Evolutionary conservation across 225 moss, liverwort and hornwort genomes (phyloP).

Genomic region (Ulota crispa): DNA sequence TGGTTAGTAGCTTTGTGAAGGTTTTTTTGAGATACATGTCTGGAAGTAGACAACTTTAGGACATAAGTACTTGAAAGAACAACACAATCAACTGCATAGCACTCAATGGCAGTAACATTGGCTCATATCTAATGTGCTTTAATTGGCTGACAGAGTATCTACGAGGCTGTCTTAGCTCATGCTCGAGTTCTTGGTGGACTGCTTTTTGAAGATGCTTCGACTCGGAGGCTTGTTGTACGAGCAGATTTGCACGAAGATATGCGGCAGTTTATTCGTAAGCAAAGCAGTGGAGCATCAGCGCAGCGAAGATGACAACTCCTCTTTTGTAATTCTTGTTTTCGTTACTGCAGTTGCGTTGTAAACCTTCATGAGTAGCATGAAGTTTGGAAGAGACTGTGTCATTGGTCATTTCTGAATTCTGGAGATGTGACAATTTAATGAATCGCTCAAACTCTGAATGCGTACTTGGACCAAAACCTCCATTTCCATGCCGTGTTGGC

Average conservation of each 20-base stretch:
- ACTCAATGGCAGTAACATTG: background rate
- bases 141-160: conserved; percentile 43
- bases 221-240: conserved; percentile 60
- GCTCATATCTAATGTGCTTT: background rate
- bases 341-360: background rate
- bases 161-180: conserved; percentile 66
- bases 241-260: conserved; percentile 77
- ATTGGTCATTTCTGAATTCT: background rate
- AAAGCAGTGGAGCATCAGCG: conserved; percentile 40
- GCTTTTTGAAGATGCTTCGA: conserved; percentile 64
- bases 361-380: background rate
- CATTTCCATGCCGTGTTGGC: too few relatives aligned
- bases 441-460: background rate
- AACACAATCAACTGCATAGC: background rate
- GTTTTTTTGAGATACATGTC: background rate
- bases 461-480: too few relatives aligned
- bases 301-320: conserved; percentile 25
- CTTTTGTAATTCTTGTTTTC: background rate
- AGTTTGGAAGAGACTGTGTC: background rate
- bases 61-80: background rate
- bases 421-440: background rate
- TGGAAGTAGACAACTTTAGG: background rate
- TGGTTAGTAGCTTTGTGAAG: background rate
- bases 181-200: conserved; percentile 71
- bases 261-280: conserved; percentile 67